A percentile compares a stretch with the other conserved stretches of the same genome.
phyloP scores from a whole-genome alignment of 345 rosid genomes.

The Brassica carinata region DNA sequence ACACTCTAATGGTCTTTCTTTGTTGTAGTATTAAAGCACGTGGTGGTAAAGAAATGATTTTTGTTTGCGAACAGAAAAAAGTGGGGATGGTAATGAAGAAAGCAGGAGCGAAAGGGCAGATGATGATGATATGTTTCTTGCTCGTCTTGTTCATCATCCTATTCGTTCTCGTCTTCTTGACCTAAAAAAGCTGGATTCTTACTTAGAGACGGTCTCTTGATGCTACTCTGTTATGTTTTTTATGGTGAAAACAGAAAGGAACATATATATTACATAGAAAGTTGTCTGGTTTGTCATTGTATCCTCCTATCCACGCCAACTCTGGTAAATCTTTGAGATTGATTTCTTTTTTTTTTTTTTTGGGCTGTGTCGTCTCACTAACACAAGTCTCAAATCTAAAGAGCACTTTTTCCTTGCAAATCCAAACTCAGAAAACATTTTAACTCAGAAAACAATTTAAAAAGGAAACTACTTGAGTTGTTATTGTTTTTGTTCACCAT shows the following conservation, averaged over 20 bases:
- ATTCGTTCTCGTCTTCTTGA: constrained; percentile 84
- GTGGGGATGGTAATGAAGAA: constrained; percentile 99
- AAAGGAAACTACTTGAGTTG: not conserved
- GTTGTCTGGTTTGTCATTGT: not conserved
- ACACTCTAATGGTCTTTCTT: not conserved
- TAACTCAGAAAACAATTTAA: not conserved
- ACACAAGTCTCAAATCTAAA: not conserved
- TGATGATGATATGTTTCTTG: constrained; percentile 89
- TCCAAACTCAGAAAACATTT: not conserved
- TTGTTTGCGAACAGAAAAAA: constrained; percentile 56
- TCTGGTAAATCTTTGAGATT: not conserved
- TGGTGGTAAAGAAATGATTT: not conserved
- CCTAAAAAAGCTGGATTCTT: constrained; percentile 39
- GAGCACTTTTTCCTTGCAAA: not conserved
- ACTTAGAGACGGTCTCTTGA: not conserved
- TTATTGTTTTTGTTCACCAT: not conserved
- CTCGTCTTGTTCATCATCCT: constrained; percentile 78
- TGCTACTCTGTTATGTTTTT: constrained; percentile 5
- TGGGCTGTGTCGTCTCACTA: not conserved
- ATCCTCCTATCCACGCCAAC: not conserved
- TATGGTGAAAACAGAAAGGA: constrained; percentile 29
- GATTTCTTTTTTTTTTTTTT: not conserved
- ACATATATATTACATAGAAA: not conserved
- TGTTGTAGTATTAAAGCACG: not conserved
- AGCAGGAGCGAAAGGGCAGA: constrained; percentile 90